Evolutionary conservation across 768 basidiomycete species (phyloP), one percentile per base, ranked within the genome.

Genomic region (Amyloporia xantha): DNA sequence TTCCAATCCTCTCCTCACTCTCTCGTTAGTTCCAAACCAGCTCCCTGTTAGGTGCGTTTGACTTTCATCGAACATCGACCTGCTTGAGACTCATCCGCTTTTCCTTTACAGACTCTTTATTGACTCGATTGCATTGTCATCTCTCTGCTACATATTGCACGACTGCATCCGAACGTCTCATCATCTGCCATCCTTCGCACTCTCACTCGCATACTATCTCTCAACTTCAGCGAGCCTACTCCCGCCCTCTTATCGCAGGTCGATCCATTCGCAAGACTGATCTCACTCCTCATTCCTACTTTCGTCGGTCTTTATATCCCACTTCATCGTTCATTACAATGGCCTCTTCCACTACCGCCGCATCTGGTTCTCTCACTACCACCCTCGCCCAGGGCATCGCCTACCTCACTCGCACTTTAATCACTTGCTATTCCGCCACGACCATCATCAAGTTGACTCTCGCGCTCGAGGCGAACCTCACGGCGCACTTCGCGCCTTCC

Each of bases 321-420:
- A 17, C n/a, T 40, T 49, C 37, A 12, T 33, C n/a, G 7, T 37
- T 23, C 19, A 47, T 60, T 51, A 50, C 54, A 53, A 64, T 64
- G 63, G 59, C 66, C 56, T 63, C 67, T 53, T 56, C 65, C 56
- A 73, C 66, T 52, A 56, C 63, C 55, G 73, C 65, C 50, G 44
- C 57, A 35, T 62, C 58, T 35, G 57, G 62, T 43, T 54, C 64
- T 58, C 79, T 91, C 65, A 71, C 82, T 53, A 63, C 78, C 67
- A 76, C 86, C 54, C 77, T 91, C 64, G 74, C 83, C 51, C 83
- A 90, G 59, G 82, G 82, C 63, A 75, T 88, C 63, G 70, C 81
- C 49, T 86, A 81, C 71, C 73, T 91, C 64, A 87, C 84, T 30
- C 74, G 76, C 27, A 79, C 84, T 49, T 76, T 88, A 52, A 70